Conservation (phyloP, 2,329 filamentous ascomycete genomes). For the Capronia americana region DNA sequence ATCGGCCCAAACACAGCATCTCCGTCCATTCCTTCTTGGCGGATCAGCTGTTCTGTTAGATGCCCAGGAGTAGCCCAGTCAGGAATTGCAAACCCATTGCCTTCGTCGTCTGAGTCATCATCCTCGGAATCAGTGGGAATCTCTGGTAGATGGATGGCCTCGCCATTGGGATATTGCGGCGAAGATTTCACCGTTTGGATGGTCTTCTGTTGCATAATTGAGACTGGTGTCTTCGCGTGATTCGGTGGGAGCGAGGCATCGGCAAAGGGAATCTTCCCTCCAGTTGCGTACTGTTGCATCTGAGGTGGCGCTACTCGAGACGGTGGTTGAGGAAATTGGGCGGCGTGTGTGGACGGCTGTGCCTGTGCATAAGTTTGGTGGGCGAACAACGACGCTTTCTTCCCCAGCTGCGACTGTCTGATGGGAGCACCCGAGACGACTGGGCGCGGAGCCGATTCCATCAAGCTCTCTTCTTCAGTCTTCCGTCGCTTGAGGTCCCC, state of each 20-base stretch:
- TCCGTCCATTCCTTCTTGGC: conserved; percentile 85
- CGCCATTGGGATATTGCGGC: conserved; percentile 79
- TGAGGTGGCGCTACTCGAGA: conserved; percentile 74
- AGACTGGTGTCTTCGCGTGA: conserved; percentile 45
- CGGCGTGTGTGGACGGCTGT: conserved; percentile 64
- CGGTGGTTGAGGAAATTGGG: conserved; percentile 68
- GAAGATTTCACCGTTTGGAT: conserved; percentile 65
- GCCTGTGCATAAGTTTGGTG: conserved; percentile 46
- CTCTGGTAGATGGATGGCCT: conserved; percentile 89
- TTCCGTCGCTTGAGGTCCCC: conserved; percentile 79
- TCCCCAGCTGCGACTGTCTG: conserved; percentile 76
- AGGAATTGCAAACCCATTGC: conserved; percentile 67
- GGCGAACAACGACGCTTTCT: conserved; percentile 58
- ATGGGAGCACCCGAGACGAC: conserved; percentile 80
- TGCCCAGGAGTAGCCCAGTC: conserved; percentile 90
- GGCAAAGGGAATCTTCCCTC: conserved; percentile 85
- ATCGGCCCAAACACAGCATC: conserved; percentile 88
- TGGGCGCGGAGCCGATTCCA: conserved; percentile 65
- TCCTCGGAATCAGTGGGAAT: conserved; percentile 95
- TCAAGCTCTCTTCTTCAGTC: conserved; percentile 73
- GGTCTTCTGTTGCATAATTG: conserved; percentile 39
- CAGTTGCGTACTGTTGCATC: conserved; percentile 82
- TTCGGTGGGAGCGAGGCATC: conserved; percentile 72
- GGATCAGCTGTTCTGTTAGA: conserved; percentile 73
- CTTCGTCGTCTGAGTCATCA: conserved; percentile 70